These are phyloP conservation scores for Suhomyces kunorum DNA, from an alignment of 1,139 yeast species.

Conservation along the genomic window DNA sequence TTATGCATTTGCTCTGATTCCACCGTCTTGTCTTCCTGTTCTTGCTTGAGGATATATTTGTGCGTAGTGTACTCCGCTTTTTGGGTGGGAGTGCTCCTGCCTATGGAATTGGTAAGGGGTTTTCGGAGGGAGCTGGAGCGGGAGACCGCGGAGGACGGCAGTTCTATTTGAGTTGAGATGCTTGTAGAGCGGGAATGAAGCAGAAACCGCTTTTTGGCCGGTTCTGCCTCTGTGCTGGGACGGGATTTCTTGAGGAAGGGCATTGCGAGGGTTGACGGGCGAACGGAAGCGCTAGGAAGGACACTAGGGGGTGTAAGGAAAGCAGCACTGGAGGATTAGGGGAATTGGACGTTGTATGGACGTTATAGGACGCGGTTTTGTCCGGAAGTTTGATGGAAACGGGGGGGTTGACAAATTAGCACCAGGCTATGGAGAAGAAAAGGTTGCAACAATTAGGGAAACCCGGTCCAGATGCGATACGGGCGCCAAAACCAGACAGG, in stretches of 20 bases:
- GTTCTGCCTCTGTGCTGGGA: neutral
- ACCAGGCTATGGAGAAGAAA: neutral
- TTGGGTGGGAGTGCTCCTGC: slow-evolving; percentile 2
- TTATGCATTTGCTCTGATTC: slow-evolving; percentile 10
- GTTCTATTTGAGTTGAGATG: slow-evolving; percentile 4
- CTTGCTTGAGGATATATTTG: slow-evolving; percentile 9
- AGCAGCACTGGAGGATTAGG: neutral
- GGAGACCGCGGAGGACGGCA: slow-evolving; percentile 5
- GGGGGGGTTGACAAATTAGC: neutral
- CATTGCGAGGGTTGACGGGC: slow-evolving; percentile 3
- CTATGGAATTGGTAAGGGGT: slow-evolving; percentile 5
- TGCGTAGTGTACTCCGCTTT: slow-evolving; percentile 8
- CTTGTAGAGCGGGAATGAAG: slow-evolving; percentile 9
- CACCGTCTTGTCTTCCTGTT: slow-evolving; percentile 11
- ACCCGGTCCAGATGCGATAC: neutral
- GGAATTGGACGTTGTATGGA: no score
- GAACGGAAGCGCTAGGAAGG: slow-evolving; percentile 3
- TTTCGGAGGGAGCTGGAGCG: slow-evolving; percentile 12
- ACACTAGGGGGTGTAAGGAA: slow-evolving; percentile 1
- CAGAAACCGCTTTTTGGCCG: neutral
- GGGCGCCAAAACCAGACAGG: neutral
- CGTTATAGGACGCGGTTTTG: no score
- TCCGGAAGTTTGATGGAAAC: neutral
- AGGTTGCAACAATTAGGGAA: neutral
- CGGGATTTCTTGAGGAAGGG: slow-evolving; percentile 7